phyloP scores from a whole-genome alignment of 2,329 filamentous ascomycete genomes.

The Calonectria pseudoreteaudii region DNA sequence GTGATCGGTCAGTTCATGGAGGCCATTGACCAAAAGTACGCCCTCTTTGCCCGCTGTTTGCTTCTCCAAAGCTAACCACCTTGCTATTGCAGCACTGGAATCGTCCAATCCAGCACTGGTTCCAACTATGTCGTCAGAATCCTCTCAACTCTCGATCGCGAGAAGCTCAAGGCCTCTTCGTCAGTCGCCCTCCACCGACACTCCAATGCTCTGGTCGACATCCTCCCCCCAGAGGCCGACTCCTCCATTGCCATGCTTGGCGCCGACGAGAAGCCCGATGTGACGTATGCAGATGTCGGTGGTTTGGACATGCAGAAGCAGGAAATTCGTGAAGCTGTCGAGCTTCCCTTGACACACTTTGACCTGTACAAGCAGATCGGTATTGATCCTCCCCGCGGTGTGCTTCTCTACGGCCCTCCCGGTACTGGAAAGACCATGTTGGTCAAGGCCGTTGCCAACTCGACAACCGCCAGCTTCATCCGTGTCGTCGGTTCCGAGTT shows the following conservation, averaged over 20 bases:
- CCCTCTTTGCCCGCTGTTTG: constrained; percentile 12
- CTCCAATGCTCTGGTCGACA: constrained; percentile 98
- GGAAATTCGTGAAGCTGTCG: constrained; percentile 97
- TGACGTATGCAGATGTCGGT: constrained; percentile 97
- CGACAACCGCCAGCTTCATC: constrained; percentile 97
- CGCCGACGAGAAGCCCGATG: constrained; percentile 95
- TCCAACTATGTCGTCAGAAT: constrained; percentile 99
- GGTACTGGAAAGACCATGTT: constrained; percentile 98
- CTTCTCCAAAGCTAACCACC: constrained; percentile 18
- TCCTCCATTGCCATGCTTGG: constrained; percentile 99
- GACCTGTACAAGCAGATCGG: constrained; percentile 99
- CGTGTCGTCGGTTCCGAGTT: constrained; percentile 98
- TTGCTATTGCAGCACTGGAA: constrained; percentile 79
- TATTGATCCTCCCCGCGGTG: constrained; percentile 96
- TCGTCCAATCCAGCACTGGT: constrained; percentile 97
- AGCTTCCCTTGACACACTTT: constrained; percentile 96
- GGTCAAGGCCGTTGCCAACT: constrained; percentile 98
- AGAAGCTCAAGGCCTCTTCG: constrained; percentile 96
- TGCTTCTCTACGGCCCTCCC: constrained; percentile 94
- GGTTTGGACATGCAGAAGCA: constrained; percentile 99
- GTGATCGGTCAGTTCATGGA: constrained; percentile 99
- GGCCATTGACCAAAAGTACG: constrained; percentile 98
- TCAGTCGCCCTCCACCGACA: constrained; percentile 98
- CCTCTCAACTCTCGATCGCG: constrained; percentile 96
- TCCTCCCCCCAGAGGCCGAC: constrained; percentile 97